phyloP scores from a whole-genome alignment of 208 protist species.

The Polymyxa betae region DNA sequence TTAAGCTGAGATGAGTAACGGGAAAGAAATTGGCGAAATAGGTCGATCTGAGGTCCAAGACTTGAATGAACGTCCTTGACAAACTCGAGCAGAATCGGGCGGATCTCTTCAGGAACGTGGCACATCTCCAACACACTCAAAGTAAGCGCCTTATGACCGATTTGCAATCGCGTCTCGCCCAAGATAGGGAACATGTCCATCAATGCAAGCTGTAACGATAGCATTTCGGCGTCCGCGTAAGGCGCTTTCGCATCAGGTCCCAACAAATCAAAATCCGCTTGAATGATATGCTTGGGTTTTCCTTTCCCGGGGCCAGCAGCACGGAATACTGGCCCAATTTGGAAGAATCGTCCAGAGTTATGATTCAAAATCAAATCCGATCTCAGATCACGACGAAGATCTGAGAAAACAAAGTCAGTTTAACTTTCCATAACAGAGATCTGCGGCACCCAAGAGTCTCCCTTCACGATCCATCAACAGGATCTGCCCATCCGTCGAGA shows the following conservation, averaged over 20 bases:
- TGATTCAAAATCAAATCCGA: neutral
- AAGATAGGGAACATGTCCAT: conserved; percentile 14
- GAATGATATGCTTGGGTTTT: neutral
- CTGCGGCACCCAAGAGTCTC: neutral
- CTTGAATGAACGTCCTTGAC: conserved; percentile 3
- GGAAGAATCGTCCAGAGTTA: neutral
- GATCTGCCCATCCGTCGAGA: neutral
- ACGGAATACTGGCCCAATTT: conserved; percentile 44
- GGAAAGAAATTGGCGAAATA: neutral
- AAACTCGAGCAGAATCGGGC: neutral
- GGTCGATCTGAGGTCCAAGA: neutral
- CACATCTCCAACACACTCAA: neutral
- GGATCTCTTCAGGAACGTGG: neutral
- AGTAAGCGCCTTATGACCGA: neutral
- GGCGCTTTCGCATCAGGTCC: neutral
- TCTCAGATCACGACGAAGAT: conserved; percentile 36
- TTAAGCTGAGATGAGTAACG: neutral
- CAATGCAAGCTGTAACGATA: neutral
- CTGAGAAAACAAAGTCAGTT: conserved; percentile 1
- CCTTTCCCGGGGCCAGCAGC: neutral
- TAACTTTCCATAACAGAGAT: neutral
- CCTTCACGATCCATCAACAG: conserved; percentile 49
- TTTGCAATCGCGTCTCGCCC: neutral
- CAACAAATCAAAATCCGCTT: conserved; percentile 41
- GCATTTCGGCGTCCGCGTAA: conserved; percentile 40